phyloP scores from a whole-genome alignment of 768 basidiomycete genomes.

The Fomitopsis serialis region DNA sequence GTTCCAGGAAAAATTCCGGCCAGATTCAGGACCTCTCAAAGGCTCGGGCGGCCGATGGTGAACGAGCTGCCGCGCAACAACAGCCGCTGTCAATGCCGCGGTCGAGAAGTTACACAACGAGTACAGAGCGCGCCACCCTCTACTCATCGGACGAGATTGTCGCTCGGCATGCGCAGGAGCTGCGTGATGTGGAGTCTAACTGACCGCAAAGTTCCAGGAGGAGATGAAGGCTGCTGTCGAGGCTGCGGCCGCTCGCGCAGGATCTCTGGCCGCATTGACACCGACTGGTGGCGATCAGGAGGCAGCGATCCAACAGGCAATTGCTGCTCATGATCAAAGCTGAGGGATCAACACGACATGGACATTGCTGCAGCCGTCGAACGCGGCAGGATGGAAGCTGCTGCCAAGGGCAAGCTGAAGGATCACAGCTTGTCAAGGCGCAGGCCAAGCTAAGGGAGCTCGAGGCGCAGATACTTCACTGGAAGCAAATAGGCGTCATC shows the following conservation, averaged over 20 bases:
- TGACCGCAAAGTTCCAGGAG: slow-evolving; percentile 46
- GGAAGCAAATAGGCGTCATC: slow-evolving; percentile 45
- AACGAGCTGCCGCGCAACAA: slow-evolving; percentile 37
- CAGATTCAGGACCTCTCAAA: slow-evolving; percentile 49
- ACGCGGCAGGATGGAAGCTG: slow-evolving; percentile 59
- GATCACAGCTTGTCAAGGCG: slow-evolving; percentile 60
- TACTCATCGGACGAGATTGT: slow-evolving; percentile 31
- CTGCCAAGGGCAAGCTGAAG: slow-evolving; percentile 60
- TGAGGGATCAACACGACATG: slow-evolving; percentile 41
- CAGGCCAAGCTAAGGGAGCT: slow-evolving; percentile 63
- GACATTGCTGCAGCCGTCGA: slow-evolving; percentile 66
- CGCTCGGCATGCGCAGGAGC: slow-evolving; percentile 55
- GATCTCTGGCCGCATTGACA: slow-evolving; percentile 17
- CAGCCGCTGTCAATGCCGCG: slow-evolving; percentile 50
- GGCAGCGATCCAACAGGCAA: slow-evolving; percentile 44
- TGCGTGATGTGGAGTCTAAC: slow-evolving; percentile 50
- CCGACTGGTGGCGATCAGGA: slow-evolving; percentile 32
- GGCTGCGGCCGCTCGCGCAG: slow-evolving; percentile 37
- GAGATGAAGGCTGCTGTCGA: slow-evolving; percentile 51
- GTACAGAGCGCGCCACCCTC: slow-evolving; percentile 26
- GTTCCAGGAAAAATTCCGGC: slow-evolving; percentile 56
- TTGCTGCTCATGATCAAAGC: slow-evolving; percentile 41
- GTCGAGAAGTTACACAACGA: slow-evolving; percentile 52
- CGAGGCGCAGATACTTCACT: slow-evolving; percentile 56
- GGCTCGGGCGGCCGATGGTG: slow-evolving; percentile 41